Evolutionary conservation across 768 basidiomycete genomes (phyloP), one percentile per base, ranked within the genome.

Genomic region (Tylopilus felleus): DNA sequence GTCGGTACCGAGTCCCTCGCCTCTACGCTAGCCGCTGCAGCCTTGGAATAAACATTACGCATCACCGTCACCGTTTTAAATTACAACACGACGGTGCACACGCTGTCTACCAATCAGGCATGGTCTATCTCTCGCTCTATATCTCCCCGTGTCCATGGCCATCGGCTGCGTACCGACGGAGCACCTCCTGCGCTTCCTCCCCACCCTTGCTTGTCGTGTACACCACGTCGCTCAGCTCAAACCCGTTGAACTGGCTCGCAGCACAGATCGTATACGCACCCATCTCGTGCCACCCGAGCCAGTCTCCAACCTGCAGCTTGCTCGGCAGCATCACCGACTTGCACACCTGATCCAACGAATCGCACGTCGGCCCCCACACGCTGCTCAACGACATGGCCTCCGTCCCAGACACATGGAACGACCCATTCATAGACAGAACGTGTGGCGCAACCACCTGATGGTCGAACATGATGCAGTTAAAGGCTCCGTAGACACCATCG

Each of bases 261-360:
- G 97, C 97, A 66, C 94, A 97, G 55, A 93, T 75, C n/a, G 97
- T 98, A 75, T 99, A 99, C 29, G 97, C 97, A 28, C 97, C 97
- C 97, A 99, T 98, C 68, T 92, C 86, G 52, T 87, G 86, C 75
- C 95, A 99, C n/a, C 88, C 90, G 17, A 99, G 81, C 97, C 97
- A 99, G 69, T 99, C 97, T 8, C 97, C 97, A 8, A 97, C 93
- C 55, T 81, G 79, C 49, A 98, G 77, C 1, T 79, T 79, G 28
- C 72, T 72, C 4, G 91, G 93, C 57, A 90, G 77, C 65, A 71
- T 76, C 49, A 77, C 78, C 54, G 74, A 78, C 61, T 78, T 77
- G 65, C 79, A 86, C 53, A 99, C 93, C 67, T 90, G 89, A 74
- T 99, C 97, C 65, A 99, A 92, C 31, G 91, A 93, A 68, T 98